These are phyloP conservation scores for Cladobotryum protrusum DNA, from an alignment of 2,329 filamentous ascomycete genomes.

Conservation along the genomic window DNA sequence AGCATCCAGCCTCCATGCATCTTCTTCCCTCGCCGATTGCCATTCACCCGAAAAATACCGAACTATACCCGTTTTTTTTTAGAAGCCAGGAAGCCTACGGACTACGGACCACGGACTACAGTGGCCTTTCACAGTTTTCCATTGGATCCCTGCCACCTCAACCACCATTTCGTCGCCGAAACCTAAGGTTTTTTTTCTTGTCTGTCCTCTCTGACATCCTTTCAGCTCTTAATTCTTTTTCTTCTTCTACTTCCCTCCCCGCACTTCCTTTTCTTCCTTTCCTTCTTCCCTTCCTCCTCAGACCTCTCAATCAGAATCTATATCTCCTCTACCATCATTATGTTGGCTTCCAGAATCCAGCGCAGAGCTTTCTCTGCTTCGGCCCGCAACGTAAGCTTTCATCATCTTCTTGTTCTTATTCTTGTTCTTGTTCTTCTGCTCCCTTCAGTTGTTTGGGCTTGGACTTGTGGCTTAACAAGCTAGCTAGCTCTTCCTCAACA, in stretches of 20 bases:
- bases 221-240: slow-evolving; percentile 10
- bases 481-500: neutral
- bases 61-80: slow-evolving; percentile 17
- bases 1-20: too few relatives aligned
- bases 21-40: too few relatives aligned
- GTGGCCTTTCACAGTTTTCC: too few relatives aligned
- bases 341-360: slow-evolving; percentile 71
- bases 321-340: slow-evolving; percentile 30
- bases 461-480: neutral
- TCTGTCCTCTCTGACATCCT: slow-evolving; percentile 3
- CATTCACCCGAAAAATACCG: slow-evolving; percentile 11
- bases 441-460: neutral
- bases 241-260: slow-evolving; percentile 3
- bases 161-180: slow-evolving; percentile 2
- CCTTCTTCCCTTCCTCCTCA: slow-evolving; percentile 12
- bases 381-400: slow-evolving; percentile 61
- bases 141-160: slow-evolving; percentile 4
- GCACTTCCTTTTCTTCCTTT: neutral
- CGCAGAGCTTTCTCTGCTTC: slow-evolving; percentile 76
- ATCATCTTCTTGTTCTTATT: slow-evolving; percentile 4
- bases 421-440: neutral
- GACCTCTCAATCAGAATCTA: slow-evolving; percentile 11
- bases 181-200: slow-evolving; percentile 8
- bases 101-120: too few relatives aligned
- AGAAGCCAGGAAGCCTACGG: neutral